Evolutionary conservation across 1,139 yeast species (phyloP).

Genomic region (Debaryomyces fabryi): DNA sequence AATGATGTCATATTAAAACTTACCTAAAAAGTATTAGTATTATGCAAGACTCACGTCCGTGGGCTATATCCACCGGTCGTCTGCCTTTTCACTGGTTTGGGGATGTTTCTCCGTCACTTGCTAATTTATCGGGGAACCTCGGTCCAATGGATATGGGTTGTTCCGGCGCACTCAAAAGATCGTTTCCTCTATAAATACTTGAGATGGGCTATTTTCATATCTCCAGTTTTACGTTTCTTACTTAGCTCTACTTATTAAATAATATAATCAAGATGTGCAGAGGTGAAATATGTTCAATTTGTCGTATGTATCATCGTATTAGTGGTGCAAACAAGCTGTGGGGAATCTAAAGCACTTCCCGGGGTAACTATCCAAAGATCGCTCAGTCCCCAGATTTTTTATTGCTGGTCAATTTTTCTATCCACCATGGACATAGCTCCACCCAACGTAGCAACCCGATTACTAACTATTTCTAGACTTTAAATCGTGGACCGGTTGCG

Average conservation of each 20-base stretch:
- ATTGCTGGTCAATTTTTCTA: not conserved
- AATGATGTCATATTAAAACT: not conserved
- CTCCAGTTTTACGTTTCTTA: not conserved
- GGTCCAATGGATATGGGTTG: conserved; percentile 1
- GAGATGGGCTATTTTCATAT: not conserved
- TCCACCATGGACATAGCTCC: not conserved
- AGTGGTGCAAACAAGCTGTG: not conserved
- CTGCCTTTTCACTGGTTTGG: not conserved
- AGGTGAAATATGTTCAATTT: conserved; percentile 40
- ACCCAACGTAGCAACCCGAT: not conserved
- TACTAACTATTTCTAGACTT: conserved; percentile 20
- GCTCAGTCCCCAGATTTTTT: not conserved
- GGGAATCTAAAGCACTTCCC: not conserved
- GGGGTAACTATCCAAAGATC: not conserved
- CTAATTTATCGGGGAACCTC: not conserved
- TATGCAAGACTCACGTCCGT: not conserved
- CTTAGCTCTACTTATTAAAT: not conserved
- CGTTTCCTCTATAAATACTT: not conserved
- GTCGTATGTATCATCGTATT: conserved; percentile 25
- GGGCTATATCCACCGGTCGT: not conserved
- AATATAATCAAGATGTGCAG: conserved; percentile 29
- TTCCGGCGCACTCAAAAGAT: not conserved
- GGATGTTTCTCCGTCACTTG: not conserved
- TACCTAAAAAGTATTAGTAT: not conserved
- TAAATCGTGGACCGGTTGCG: conserved; percentile 51